phyloP scores from a whole-genome alignment of 2,329 filamentous ascomycete species.

The Bisporella sp. region DNA sequence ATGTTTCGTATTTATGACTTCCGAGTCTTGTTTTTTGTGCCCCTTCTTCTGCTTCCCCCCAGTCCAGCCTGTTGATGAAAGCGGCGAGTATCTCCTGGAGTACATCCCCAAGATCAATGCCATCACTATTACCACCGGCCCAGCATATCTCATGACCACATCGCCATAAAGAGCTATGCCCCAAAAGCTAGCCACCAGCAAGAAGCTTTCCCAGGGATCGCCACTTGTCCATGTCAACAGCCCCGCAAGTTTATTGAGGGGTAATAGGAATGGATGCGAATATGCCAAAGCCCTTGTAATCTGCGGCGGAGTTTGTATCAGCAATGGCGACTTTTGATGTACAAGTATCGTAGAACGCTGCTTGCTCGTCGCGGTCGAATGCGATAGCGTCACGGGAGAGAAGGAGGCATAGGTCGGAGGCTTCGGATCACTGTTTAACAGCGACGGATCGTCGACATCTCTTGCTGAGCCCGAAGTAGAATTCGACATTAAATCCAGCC shows the following conservation, averaged over 20 bases:
- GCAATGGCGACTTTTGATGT: constrained; percentile 89
- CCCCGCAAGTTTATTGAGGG: constrained; percentile 78
- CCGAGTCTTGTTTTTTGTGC: constrained; percentile 41
- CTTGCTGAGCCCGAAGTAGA: constrained; percentile 21
- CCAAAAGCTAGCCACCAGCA: constrained; percentile 83
- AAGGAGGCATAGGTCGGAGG: constrained; percentile 82
- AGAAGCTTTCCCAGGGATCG: constrained; percentile 95
- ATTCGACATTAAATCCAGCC: constrained; percentile 26
- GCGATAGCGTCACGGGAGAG: constrained; percentile 72
- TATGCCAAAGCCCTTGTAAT: constrained; percentile 92
- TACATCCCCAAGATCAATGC: constrained; percentile 89
- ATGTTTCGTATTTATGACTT: constrained; percentile 62
- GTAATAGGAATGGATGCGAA: constrained; percentile 88
- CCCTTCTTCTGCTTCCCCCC: constrained; percentile 48
- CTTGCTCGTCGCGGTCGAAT: constrained; percentile 55
- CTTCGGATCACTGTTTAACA: constrained; percentile 30
- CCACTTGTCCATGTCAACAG: constrained; percentile 89
- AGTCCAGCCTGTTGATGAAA: constrained; percentile 78
- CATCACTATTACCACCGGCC: constrained; percentile 74
- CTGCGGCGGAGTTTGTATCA: constrained; percentile 89
- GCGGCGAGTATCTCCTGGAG: constrained; percentile 76
- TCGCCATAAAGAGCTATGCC: constrained; percentile 80
- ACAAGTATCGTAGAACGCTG: constrained; percentile 89
- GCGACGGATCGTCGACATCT: constrained; percentile 20
- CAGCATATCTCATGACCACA: constrained; percentile 69